phyloP scores from a whole-genome alignment of 257 asterid species.

The Ilex asprella region DNA sequence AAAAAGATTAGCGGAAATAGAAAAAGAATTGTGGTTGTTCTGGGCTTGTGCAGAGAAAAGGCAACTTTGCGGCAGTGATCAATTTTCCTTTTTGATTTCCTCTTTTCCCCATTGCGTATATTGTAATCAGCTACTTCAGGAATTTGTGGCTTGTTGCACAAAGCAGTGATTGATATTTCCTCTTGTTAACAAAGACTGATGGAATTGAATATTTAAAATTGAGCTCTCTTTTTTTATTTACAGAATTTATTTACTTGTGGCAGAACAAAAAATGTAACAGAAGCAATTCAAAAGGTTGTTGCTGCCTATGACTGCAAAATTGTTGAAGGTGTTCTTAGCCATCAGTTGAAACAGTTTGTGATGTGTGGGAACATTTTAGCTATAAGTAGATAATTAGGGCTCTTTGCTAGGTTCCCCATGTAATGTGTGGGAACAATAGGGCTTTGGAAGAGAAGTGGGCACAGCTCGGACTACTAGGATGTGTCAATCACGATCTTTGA shows the following conservation, averaged over 20 bases:
- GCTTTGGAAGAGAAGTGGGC: constrained; percentile 97
- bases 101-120: constrained; percentile 75
- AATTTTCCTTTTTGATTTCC: constrained; percentile 32
- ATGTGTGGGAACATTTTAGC: constrained; percentile 65
- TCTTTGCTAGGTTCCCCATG: background rate
- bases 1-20: too few relatives aligned
- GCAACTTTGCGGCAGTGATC: constrained; percentile 60
- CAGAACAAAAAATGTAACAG: constrained; percentile 19
- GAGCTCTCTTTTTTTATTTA: too few relatives aligned
- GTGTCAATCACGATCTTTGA: constrained; percentile 84
- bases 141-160: background rate
- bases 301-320: constrained; percentile 93
- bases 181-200: too few relatives aligned
- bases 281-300: constrained; percentile 53
- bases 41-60: too few relatives aligned
- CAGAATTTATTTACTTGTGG: background rate
- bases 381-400: background rate
- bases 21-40: too few relatives aligned
- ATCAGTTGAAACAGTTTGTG: constrained; percentile 92
- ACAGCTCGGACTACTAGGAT: constrained; percentile 79
- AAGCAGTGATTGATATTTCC: too few relatives aligned
- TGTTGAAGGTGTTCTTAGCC: constrained; percentile 91
- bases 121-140: constrained; percentile 9
- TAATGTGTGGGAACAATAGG: constrained; percentile 26
- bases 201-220: too few relatives aligned